phyloP scores from a whole-genome alignment of 805 yeast genomes.

The Pichia thaimueangensis region DNA sequence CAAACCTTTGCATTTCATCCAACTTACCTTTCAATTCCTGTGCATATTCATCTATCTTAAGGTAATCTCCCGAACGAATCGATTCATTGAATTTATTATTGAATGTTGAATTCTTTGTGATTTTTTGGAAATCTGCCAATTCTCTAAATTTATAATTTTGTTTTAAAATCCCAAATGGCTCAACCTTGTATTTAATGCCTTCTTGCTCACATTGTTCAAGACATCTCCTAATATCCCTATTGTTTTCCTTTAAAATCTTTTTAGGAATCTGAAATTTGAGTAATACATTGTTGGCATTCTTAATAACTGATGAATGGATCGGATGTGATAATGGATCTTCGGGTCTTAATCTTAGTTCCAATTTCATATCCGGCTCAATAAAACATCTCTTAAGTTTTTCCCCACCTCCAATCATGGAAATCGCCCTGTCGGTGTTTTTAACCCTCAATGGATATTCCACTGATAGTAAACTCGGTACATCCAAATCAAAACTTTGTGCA shows the following conservation, averaged over 20 bases:
- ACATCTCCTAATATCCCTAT: slow-evolving; percentile 39
- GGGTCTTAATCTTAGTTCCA: slow-evolving; percentile 30
- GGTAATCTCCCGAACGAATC: slow-evolving; percentile 36
- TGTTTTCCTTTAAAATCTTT: slow-evolving; percentile 36
- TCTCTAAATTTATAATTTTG: slow-evolving; percentile 73
- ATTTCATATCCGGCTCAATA: slow-evolving; percentile 28
- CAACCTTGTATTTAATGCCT: slow-evolving; percentile 33
- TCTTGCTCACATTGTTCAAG: slow-evolving; percentile 32
- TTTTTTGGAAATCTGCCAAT: slow-evolving; percentile 80
- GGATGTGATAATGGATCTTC: slow-evolving; percentile 48
- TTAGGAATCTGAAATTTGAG: slow-evolving; percentile 58
- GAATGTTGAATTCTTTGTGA: slow-evolving; percentile 51
- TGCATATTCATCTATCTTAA: slow-evolving; percentile 36
- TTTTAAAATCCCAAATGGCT: slow-evolving; percentile 63
- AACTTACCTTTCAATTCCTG: slow-evolving; percentile 20
- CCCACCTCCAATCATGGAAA: slow-evolving; percentile 64
- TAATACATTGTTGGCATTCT: slow-evolving; percentile 49
- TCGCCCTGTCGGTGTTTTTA: slow-evolving; percentile 53
- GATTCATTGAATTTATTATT: slow-evolving; percentile 35
- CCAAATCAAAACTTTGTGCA: slow-evolving; percentile 41
- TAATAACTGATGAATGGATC: slow-evolving; percentile 42
- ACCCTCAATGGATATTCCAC: slow-evolving; percentile 78
- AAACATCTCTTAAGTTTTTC: slow-evolving; percentile 37
- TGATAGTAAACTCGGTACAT: slow-evolving; percentile 66
- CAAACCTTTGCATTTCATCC: slow-evolving; percentile 11